Evolutionary conservation across 2,329 filamentous ascomycete species (phyloP).

Genomic region (Colletotrichum tropicicola): DNA sequence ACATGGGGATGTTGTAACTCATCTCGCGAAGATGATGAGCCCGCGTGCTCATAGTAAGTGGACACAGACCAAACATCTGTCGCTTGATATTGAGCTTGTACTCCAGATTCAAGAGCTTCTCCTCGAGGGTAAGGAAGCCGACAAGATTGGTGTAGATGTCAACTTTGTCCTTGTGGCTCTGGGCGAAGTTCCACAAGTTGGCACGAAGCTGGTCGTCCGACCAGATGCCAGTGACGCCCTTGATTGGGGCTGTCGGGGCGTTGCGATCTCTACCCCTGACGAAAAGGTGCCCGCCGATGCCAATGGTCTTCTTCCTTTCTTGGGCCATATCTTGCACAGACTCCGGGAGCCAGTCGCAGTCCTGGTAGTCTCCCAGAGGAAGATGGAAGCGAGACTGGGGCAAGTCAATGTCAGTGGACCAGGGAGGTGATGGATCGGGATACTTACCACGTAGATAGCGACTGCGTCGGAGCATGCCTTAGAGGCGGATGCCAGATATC

Average conservation of each 20-base stretch:
- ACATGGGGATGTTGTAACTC: neutral
- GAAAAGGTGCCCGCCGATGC: constrained; percentile 1
- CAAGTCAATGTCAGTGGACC: neutral
- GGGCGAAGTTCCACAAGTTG: neutral
- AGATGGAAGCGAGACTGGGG: constrained; percentile 16
- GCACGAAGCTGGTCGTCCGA: neutral
- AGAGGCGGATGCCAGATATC: constrained; percentile 3
- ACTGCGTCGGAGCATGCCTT: constrained; percentile 1
- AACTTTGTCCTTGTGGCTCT: neutral
- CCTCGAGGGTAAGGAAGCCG: neutral
- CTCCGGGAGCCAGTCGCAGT: neutral
- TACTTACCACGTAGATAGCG: neutral
- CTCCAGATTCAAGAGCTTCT: neutral
- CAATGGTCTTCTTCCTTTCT: neutral
- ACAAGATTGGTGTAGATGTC: neutral
- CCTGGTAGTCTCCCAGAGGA: constrained; percentile 1
- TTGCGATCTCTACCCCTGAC: neutral
- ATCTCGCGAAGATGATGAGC: neutral
- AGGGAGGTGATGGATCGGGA: neutral
- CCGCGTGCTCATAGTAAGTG: neutral
- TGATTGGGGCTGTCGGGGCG: neutral
- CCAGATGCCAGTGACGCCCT: neutral
- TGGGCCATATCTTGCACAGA: neutral
- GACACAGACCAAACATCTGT: no score
- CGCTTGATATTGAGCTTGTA: neutral